A percentile compares a stretch with the other conserved stretches of the same genome.
phyloP scores from a whole-genome alignment of 2,329 filamentous ascomycete genomes.

The Ophiostoma sp. region DNA sequence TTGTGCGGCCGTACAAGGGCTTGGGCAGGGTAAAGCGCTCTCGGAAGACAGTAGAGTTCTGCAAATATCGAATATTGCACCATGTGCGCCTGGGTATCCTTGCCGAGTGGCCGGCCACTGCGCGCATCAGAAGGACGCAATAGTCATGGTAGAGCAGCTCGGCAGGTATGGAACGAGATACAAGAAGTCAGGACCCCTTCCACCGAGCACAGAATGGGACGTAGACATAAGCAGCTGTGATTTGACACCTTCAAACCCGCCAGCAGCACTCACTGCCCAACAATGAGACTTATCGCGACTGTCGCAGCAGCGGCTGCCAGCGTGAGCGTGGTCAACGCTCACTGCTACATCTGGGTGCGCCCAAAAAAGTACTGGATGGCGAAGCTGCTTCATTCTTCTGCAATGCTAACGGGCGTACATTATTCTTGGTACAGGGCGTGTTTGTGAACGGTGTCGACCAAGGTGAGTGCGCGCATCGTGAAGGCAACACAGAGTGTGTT shows the following conservation, averaged over 20 bases:
- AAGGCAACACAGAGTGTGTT: background rate
- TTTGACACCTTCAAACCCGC: background rate
- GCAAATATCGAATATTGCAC: background rate
- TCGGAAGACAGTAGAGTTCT: background rate
- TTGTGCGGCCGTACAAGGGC: background rate
- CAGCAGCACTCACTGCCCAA: background rate
- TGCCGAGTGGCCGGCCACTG: background rate
- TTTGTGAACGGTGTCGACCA: constrained; percentile 34
- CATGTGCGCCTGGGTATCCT: background rate
- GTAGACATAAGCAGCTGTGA: background rate
- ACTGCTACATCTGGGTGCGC: constrained; percentile 32
- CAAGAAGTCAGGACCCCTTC: background rate
- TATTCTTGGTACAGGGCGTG: constrained; percentile 28
- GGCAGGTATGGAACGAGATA: background rate
- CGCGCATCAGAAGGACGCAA: background rate
- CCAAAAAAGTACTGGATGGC: background rate
- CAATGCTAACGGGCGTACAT: background rate
- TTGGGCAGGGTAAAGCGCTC: background rate
- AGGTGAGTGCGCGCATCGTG: constrained; percentile 13
- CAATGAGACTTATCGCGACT: background rate
- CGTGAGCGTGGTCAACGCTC: constrained; percentile 27
- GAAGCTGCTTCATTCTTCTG: background rate
- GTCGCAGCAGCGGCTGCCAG: constrained; percentile 12
- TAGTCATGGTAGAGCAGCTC: background rate
- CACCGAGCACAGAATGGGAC: background rate